These are phyloP conservation scores for Entelexis sorbosivorans DNA, from an alignment of 1,139 yeast genomes.

Conservation along the genomic window DNA sequence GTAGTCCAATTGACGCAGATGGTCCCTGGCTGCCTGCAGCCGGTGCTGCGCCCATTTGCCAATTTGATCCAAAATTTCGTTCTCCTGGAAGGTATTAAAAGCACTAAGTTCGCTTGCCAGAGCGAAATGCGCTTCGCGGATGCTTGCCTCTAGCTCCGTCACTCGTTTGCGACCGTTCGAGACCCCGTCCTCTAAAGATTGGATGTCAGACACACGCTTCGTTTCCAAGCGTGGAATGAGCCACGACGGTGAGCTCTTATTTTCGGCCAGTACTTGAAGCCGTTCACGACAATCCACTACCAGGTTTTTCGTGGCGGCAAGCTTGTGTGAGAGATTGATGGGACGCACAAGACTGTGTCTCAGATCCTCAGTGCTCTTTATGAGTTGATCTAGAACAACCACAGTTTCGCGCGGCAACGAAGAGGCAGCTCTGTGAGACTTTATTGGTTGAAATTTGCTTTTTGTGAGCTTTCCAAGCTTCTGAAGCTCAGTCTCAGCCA, in stretches of 20 bases:
- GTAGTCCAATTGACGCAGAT: constrained; percentile 18
- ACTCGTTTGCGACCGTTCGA: constrained; percentile 27
- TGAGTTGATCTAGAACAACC: constrained; percentile 2
- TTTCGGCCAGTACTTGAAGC: constrained; percentile 26
- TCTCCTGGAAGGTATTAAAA: constrained; percentile 30
- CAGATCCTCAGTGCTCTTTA: constrained; percentile 24
- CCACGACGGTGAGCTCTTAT: constrained; percentile 27
- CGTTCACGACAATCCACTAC: constrained; percentile 23
- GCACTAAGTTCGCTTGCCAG: constrained; percentile 35
- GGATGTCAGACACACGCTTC: constrained; percentile 30
- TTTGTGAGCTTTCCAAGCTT: not conserved
- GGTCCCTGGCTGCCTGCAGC: constrained; percentile 28
- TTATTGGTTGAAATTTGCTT: not conserved
- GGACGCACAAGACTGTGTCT: constrained; percentile 21
- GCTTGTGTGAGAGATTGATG: constrained; percentile 23
- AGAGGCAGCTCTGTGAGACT: not conserved
- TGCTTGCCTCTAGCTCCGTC: constrained; percentile 27
- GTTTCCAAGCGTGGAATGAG: constrained; percentile 30
- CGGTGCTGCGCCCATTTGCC: constrained; percentile 26
- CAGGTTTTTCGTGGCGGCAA: constrained; percentile 23
- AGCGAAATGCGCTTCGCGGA: constrained; percentile 30
- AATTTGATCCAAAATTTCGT: constrained; percentile 28
- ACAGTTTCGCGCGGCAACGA: not conserved
- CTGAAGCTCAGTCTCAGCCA: not conserved
- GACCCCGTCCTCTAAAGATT: constrained; percentile 27